Conservation (phyloP, 2,329 filamentous ascomycete species). For the Metarhizium robertsii region DNA sequence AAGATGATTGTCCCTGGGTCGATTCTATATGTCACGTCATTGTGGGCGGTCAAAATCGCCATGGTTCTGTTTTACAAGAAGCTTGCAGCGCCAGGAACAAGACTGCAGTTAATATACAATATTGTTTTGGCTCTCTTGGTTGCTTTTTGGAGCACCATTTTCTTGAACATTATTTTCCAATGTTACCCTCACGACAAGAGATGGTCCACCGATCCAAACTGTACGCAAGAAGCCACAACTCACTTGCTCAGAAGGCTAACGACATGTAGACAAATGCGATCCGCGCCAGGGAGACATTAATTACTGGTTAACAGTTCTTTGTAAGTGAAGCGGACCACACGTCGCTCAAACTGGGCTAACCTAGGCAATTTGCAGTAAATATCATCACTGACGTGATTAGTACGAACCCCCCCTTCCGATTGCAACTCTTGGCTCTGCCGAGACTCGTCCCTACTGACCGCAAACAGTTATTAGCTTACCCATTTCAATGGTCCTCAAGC, state of each 20-base stretch:
- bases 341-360: neutral
- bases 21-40: constrained; percentile 27
- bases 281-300: neutral
- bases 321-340: neutral
- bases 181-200: constrained; percentile 24
- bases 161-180: constrained; percentile 29
- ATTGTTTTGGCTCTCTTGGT: constrained; percentile 20
- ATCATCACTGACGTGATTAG: neutral
- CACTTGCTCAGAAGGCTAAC: neutral
- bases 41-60: constrained; percentile 31
- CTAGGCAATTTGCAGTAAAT: neutral
- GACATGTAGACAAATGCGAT: neutral
- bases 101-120: constrained; percentile 27
- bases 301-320: neutral
- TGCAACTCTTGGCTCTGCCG: neutral
- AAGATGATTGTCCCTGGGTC: constrained; percentile 31
- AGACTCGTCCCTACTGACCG: neutral
- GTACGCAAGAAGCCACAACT: constrained; percentile 4
- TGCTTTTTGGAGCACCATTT: constrained; percentile 22
- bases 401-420: neutral
- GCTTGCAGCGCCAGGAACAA: constrained; percentile 25
- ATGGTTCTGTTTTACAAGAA: constrained; percentile 32
- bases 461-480: constrained; percentile 20
- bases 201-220: constrained; percentile 18
- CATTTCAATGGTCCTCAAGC: constrained; percentile 24